A percentile compares a stretch with the other conserved stretches of the same genome.
Evolutionary conservation across 768 basidiomycete species (phyloP).

Genomic region (Mrakia hoshinonis): DNA sequence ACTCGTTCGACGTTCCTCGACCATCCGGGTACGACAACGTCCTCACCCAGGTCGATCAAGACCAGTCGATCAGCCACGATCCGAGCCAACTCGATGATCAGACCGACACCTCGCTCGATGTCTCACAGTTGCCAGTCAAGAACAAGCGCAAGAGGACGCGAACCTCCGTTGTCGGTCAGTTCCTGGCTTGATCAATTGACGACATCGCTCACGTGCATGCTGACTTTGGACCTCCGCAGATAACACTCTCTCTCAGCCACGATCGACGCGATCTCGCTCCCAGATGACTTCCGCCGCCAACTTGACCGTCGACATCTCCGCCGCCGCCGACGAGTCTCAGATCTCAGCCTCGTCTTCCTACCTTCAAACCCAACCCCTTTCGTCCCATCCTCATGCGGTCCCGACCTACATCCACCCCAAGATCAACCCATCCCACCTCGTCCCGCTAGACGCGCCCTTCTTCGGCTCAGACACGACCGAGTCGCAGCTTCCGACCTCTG

Average conservation of each 20-base stretch:
- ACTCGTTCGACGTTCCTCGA: background rate
- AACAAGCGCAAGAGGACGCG: no score
- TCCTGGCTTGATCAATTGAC: no score
- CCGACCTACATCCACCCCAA: background rate
- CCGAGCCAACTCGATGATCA: background rate
- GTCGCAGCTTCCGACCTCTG: background rate
- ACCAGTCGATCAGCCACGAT: background rate
- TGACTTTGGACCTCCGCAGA: background rate
- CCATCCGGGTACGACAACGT: background rate
- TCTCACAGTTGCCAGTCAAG: background rate
- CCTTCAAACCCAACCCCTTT: background rate
- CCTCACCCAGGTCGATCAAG: background rate
- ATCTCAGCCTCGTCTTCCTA: background rate
- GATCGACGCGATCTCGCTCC: background rate
- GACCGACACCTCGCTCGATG: background rate
- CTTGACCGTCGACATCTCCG: background rate
- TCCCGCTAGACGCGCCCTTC: background rate
- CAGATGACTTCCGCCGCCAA: background rate
- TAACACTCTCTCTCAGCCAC: background rate
- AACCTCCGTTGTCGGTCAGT: no score
- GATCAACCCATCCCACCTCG: constrained; percentile 4
- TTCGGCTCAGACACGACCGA: background rate
- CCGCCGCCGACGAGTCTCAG: background rate
- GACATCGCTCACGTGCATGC: no score
- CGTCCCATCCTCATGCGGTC: background rate